Conservation (phyloP, 1,284 basidiomycete genomes). For the Cutaneotrichosporon daszewskae region DNA sequence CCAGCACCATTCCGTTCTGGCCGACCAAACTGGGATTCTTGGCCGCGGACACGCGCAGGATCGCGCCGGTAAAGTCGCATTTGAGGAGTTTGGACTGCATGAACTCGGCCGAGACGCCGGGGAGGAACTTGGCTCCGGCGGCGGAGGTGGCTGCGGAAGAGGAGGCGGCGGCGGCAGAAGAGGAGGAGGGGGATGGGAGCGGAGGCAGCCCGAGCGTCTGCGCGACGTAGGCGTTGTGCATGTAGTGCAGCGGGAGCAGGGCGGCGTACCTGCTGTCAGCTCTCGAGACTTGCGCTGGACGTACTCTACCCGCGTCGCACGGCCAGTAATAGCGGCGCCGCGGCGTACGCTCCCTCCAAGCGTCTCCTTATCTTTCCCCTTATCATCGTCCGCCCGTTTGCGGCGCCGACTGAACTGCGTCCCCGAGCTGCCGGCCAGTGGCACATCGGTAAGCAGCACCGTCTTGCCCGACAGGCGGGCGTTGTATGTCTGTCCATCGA, state of each 20-base stretch:
- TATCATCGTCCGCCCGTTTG: too few relatives aligned
- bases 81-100: slow-evolving; percentile 46
- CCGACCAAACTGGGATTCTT: slow-evolving; percentile 41
- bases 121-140: slow-evolving; percentile 43
- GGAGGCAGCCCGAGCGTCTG: slow-evolving; percentile 28
- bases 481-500: slow-evolving; percentile 25
- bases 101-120: slow-evolving; percentile 34
- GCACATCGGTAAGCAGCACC: slow-evolving; percentile 20
- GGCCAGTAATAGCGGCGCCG: slow-evolving; percentile 15
- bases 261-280: slow-evolving; percentile 29
- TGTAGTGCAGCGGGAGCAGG: slow-evolving; percentile 39
- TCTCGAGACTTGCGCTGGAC: slow-evolving; percentile 7
- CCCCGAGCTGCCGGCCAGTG: too few relatives aligned
- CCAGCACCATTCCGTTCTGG: slow-evolving; percentile 46
- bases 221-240: slow-evolving; percentile 38
- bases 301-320: slow-evolving; percentile 24
- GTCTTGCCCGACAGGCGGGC: slow-evolving; percentile 34
- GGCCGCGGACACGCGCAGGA: slow-evolving; percentile 27
- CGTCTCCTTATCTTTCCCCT: too few relatives aligned
- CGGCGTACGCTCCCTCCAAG: slow-evolving; percentile 8
- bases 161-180: slow-evolving; percentile 11
- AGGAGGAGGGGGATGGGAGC: neutral
- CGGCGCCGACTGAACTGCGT: too few relatives aligned
- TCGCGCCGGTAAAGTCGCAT: slow-evolving; percentile 50
- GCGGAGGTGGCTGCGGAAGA: slow-evolving; percentile 30